phyloP scores from a whole-genome alignment of 176 grass and related monocot species.

The Ampelocalamus luodianensis region DNA sequence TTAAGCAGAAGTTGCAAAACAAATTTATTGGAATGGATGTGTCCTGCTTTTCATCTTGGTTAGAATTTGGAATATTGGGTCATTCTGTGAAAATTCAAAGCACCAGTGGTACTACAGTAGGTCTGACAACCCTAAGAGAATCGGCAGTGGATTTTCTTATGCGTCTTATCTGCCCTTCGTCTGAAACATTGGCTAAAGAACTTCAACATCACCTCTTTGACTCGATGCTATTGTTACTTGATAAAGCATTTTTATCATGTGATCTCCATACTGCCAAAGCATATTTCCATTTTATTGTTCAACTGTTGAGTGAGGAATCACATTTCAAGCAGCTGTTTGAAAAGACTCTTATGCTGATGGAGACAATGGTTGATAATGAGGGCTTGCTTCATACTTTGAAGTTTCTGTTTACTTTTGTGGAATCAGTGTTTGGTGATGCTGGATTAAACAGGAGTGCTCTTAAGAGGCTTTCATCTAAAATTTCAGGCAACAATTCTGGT shows the following conservation, averaged over 20 bases:
- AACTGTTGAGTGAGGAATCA: conserved; percentile 72
- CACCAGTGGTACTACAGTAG: conserved; percentile 38
- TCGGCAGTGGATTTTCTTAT: conserved; percentile 73
- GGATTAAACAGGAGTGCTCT: conserved; percentile 54
- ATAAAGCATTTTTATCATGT: conserved; percentile 77
- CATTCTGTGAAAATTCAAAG: conserved; percentile 47
- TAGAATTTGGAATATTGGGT: conserved; percentile 73
- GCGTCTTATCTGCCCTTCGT: conserved; percentile 61
- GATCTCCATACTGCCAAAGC: conserved; percentile 76
- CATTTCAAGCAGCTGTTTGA: conserved; percentile 73
- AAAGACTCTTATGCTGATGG: conserved; percentile 76
- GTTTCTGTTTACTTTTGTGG: conserved; percentile 84
- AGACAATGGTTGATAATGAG: conserved; percentile 73
- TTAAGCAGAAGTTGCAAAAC: conserved; percentile 73
- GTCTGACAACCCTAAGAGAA: conserved; percentile 60
- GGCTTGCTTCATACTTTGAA: conserved; percentile 64
- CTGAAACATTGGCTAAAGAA: conserved; percentile 67
- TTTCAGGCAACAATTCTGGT: conserved; percentile 51
- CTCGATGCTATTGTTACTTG: conserved; percentile 71
- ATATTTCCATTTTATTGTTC: conserved; percentile 85
- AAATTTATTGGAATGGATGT: conserved; percentile 84
- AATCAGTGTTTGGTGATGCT: conserved; percentile 69
- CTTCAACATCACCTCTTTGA: conserved; percentile 75
- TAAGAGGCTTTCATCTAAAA: conserved; percentile 75
- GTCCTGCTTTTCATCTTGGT: conserved; percentile 69